Base-by-base conservation (phyloP, 805 yeast genomes). In the Starmerella apis region DNA sequence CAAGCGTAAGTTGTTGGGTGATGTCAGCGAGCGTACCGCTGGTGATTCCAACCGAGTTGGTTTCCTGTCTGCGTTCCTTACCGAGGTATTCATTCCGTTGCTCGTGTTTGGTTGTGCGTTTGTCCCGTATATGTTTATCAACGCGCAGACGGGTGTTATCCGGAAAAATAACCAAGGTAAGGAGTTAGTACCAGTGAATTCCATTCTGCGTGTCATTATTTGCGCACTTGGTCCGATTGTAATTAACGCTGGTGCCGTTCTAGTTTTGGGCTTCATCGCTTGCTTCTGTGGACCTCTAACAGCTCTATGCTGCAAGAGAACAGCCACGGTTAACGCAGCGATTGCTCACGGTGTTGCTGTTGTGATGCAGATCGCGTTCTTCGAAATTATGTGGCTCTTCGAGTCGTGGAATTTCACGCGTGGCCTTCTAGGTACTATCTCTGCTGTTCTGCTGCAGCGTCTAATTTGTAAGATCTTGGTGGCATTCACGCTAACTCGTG, bases 271-370 rank as follows among this genome's bases (percentile, higher is more conserved):
- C 61, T 86, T 79, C 61, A 65, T 88, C 69, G 84, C 96, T 14
- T 92, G 98, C 72, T 92, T 96, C 76, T 86, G 95, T 25, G 99
- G 99, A 67, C 98, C 99, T 60, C 61, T 90, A 65, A 78, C 90
- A 57, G 92, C 92, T 51, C 68, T 88, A 71, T 90, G 98, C 71
- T 90, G 97, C 74, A 88, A 88, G 79, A 83, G 84, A 75, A 88
- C 96, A 46, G 95, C 95, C 71, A 82, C 96, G 10, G 94, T 86
- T 36, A 80, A 80, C 71, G 99, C 99, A 35, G 96, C 86, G 63
- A 70, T 92, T 66, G 95, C 97, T 19, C 98, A 92, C 65, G 96
- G 95, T 71, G 73, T 86, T 61, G 87, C 96, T 16, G 96, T 94
- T 48, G 68, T 94, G 61, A 73, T 86, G 57, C 94, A 90, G 73